Base-by-base conservation (phyloP, 768 basidiomycete species). In the Boletus sp. region DNA sequence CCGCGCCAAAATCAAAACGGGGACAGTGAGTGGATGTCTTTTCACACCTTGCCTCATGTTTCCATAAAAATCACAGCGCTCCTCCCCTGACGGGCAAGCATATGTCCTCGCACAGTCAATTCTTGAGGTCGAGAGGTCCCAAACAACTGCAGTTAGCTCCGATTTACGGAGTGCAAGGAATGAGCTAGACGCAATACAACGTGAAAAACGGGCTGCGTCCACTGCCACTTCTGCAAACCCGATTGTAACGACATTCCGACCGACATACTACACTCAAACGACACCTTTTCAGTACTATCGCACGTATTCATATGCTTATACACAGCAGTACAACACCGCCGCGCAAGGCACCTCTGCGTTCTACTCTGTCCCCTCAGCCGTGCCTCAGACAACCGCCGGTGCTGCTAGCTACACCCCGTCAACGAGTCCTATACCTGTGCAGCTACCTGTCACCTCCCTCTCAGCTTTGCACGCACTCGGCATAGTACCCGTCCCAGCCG, bases 181-280 rank as follows among this genome's bases (percentile, higher is more conserved):
- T 39, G 86, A 90, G 56, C 72, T 84, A 49, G 90, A 91, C 61
- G 79, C 79, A 51, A 65, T 85, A 50, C 84, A 89, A 59, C 79
- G 84, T 56, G 85, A 87, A 71, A 87, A 85, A 67, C 85, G 85
- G 30, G 73, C 76, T n/a, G 43, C 61, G 32, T 66, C 64, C 6
- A 53, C 48, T 35, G 7, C 56, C 17, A 15, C 72, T 69, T 47
- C 70, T 13, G 70, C 73, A n/a, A 65, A 70, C 7, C 53, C 67
- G 11, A 64, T 70, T 9, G 57, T 72, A 17, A 64, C 70, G 30
- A 66, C 76, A 17, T 69, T 76, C 45, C 76, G 82, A 41, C 73
- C 78, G 37, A 67, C 69, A 2, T 72, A 69, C 47, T 72, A 67
- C 57, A 45, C 65, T 42, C 72, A 66, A 55, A 61, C 71, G 17